Evolutionary conservation across 1,284 basidiomycete species (phyloP), one percentile per base, ranked within the genome.

Genomic region (Kalmanozyma brasiliensis): DNA sequence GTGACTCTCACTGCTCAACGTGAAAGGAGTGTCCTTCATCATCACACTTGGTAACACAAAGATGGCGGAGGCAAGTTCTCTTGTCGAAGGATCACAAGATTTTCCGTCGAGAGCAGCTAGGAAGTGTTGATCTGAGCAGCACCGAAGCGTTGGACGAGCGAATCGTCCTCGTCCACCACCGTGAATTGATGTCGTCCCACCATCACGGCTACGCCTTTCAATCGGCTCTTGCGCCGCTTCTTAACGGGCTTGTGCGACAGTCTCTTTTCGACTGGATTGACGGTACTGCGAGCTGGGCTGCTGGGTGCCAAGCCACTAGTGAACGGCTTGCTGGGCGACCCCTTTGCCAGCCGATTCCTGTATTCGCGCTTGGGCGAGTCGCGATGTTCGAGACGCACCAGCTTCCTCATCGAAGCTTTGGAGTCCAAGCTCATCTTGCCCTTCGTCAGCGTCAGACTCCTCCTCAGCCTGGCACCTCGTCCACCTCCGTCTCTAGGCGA

Each of bases 81-180:
- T n/a, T n/a, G n/a, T n/a, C n/a, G n/a, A n/a, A n/a, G n/a, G n/a
- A n/a, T n/a, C n/a, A n/a, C n/a, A n/a, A n/a, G n/a, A n/a, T n/a
- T n/a, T n/a, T n/a, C n/a, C n/a, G n/a, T n/a, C n/a, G n/a, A n/a
- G n/a, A n/a, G n/a, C n/a, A n/a, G n/a, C n/a, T n/a, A 34, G 41
- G 40, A 43, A 14, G 40, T 17, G 22, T n/a, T 9, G 4, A 16
- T 16, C 41, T 42, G 37, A 10, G 33, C 26, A 37, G 38, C 2
- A 44, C 34, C 43, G 14, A 47, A 17, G 17, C 49, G 58, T 14
- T 42, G 46, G 8, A 58, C 29, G 14, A 67, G 33, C 20, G 64
- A 67, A 34, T 67, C 58, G 23, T 67, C 64, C 33, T 67, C 64
- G 33, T 67, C 64, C 8, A 67, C 64, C 13, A 67, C 64, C 2